A percentile compares a stretch with the other conserved stretches of the same genome.
These are phyloP conservation scores for Pilasporangium apinafurcum DNA, from an alignment of 352 stramenopile genomes.

Conservation along the genomic window DNA sequence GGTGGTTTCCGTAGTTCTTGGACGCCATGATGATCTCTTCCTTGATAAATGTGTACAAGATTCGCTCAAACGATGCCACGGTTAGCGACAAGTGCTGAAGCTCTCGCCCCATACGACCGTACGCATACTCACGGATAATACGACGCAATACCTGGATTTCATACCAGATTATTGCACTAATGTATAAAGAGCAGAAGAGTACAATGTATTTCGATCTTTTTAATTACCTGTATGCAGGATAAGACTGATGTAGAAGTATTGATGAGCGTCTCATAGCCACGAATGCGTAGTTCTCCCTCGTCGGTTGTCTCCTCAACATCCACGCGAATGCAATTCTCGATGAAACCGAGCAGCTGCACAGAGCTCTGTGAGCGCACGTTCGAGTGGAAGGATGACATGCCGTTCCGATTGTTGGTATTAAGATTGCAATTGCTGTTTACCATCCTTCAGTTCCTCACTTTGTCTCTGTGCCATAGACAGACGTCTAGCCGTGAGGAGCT, in stretches of 20 bases:
- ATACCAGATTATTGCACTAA: too few relatives aligned
- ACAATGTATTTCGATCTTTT: neutral
- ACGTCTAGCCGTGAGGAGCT: too few relatives aligned
- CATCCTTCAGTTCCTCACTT: too few relatives aligned
- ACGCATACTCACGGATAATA: conserved; percentile 84
- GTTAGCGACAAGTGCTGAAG: conserved; percentile 84
- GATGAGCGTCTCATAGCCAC: conserved; percentile 69
- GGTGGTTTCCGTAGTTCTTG: conserved; percentile 41
- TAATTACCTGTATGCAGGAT: conserved; percentile 53
- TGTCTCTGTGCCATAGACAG: too few relatives aligned
- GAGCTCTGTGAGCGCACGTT: conserved; percentile 69
- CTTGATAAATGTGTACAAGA: conserved; percentile 87
- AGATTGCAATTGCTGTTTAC: too few relatives aligned
- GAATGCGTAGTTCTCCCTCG: conserved; percentile 61
- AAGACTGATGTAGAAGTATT: conserved; percentile 64
- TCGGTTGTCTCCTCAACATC: conserved; percentile 46
- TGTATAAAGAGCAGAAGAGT: neutral
- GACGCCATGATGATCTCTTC: conserved; percentile 81
- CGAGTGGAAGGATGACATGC: conserved; percentile 10
- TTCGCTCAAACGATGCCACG: conserved; percentile 76
- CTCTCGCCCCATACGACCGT: conserved; percentile 72
- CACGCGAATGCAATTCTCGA: conserved; percentile 47
- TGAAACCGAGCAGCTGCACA: conserved; percentile 78
- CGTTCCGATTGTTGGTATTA: too few relatives aligned
- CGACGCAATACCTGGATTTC: conserved; percentile 44